Evolutionary conservation across 2,329 filamentous ascomycete genomes (phyloP).

Genomic region (Arthrobotrys megalospora): DNA sequence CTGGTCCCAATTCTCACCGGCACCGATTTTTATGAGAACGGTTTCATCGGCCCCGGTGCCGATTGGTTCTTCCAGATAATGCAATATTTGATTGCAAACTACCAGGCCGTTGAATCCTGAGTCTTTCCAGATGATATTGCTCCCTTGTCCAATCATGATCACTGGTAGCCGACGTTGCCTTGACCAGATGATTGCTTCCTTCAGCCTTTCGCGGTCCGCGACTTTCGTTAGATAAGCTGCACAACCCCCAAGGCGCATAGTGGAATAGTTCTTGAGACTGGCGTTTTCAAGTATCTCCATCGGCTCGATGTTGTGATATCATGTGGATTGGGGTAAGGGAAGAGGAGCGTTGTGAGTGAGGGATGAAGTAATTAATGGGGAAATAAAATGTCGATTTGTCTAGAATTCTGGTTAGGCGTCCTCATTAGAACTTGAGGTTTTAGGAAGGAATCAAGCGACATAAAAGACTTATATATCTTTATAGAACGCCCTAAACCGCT

Average conservation of each 20-base stretch:
- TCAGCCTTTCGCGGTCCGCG: constrained; percentile 2
- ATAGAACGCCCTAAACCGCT: too few relatives aligned
- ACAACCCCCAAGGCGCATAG: constrained; percentile 32
- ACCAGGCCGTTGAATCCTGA: constrained; percentile 31
- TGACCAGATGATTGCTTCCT: constrained; percentile 28
- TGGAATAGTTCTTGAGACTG: constrained; percentile 18
- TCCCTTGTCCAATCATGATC: constrained; percentile 27
- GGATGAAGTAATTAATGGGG: neutral
- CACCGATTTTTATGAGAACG: constrained; percentile 20
- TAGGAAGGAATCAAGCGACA: too few relatives aligned
- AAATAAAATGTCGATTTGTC: too few relatives aligned
- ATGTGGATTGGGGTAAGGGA: too few relatives aligned
- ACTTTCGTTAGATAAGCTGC: constrained; percentile 21
- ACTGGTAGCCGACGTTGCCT: constrained; percentile 7
- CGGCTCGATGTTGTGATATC: neutral
- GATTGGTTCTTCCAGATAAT: constrained; percentile 21
- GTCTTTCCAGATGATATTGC: constrained; percentile 42
- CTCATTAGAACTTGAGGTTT: too few relatives aligned
- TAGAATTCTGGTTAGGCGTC: too few relatives aligned
- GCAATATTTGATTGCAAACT: constrained; percentile 30
- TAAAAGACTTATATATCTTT: too few relatives aligned
- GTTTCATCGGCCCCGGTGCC: neutral
- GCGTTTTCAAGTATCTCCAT: constrained; percentile 25
- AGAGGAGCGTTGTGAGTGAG: too few relatives aligned
- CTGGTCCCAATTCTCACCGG: constrained; percentile 40